phyloP scores from a whole-genome alignment of 2,329 filamentous ascomycete species.

The Phaeosphaeriaceae sp. region DNA sequence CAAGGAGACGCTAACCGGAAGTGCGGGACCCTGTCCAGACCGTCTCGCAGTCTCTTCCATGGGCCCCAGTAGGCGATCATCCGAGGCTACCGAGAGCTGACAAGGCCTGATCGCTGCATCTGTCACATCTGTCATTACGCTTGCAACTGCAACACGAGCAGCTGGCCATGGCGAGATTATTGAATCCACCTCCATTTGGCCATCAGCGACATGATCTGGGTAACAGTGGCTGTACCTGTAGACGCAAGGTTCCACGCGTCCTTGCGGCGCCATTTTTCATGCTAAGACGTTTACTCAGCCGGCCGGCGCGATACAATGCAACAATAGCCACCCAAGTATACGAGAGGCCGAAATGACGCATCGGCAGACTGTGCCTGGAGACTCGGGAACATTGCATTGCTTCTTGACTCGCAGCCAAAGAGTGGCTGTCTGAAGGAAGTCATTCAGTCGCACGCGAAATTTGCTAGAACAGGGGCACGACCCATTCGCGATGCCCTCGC shows the following conservation, averaged over 20 bases:
- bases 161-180: background rate
- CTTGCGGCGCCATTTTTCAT: background rate
- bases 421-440: background rate
- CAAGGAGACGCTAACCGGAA: background rate
- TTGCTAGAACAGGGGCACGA: background rate
- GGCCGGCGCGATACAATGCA: background rate
- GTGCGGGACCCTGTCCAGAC: background rate
- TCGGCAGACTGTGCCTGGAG: background rate
- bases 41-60: background rate
- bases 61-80: background rate
- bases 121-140: background rate
- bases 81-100: background rate
- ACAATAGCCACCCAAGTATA: background rate
- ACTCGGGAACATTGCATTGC: too few species aligned
- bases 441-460: background rate
- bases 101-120: background rate
- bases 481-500: background rate
- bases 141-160: background rate
- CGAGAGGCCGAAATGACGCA: slow-evolving; percentile 1
- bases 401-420: background rate
- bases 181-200: background rate
- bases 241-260: background rate
- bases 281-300: background rate
- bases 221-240: background rate
- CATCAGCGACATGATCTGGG: background rate